Conservation (phyloP, 441 rosid genomes). For the Corymbia citriodora region DNA sequence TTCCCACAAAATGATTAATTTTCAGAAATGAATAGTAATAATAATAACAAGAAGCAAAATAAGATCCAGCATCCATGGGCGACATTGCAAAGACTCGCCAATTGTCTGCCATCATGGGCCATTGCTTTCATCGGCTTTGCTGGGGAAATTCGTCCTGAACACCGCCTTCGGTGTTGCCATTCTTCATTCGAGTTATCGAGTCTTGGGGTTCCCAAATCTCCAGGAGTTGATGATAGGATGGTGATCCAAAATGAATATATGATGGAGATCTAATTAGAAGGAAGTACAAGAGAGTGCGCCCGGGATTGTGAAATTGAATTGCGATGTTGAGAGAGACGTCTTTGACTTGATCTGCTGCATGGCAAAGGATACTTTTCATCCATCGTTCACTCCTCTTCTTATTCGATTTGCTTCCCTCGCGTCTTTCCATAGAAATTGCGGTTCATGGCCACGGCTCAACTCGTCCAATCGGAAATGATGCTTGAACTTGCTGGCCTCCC, state of each 20-base stretch:
- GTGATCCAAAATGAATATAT: background rate
- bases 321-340: background rate
- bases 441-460: background rate
- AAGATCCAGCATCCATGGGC: no score
- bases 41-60: no score
- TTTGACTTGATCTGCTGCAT: background rate
- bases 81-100: no score
- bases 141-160: background rate
- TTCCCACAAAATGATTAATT: no score
- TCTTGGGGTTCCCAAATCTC: background rate
- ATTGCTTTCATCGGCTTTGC: no score
- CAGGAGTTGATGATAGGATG: background rate
- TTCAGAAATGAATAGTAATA: no score
- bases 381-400: background rate
- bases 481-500: no score
- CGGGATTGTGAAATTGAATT: background rate
- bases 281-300: background rate
- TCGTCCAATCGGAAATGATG: background rate
- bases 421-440: background rate
- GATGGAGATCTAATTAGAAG: background rate
- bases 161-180: background rate
- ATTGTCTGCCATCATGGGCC: no score
- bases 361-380: background rate
- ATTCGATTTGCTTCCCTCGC: background rate
- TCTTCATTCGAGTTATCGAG: background rate